Evolutionary conservation across 2,329 filamentous ascomycete genomes (phyloP).

Genomic region (Eutypella sp.): DNA sequence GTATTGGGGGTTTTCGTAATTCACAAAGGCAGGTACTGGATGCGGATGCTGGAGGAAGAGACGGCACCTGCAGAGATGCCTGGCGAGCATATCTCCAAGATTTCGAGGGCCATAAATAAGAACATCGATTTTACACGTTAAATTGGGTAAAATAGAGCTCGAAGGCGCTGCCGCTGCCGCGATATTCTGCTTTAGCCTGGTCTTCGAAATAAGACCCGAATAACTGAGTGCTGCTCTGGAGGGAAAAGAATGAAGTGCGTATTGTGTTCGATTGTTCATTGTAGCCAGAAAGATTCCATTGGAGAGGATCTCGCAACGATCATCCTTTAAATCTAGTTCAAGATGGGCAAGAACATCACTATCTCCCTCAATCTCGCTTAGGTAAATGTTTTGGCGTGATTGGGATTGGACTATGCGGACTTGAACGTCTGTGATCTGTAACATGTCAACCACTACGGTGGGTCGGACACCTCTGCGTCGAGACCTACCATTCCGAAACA

Average conservation of each 20-base stretch:
- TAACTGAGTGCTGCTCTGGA: conserved; percentile 1
- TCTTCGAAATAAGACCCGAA: conserved; percentile 1
- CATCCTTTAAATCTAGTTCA: not conserved
- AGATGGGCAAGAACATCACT: not conserved
- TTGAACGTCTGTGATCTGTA: conserved; percentile 5
- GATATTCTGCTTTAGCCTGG: not conserved
- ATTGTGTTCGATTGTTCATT: conserved; percentile 3
- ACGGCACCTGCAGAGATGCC: conserved; percentile 5
- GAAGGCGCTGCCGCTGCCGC: not conserved
- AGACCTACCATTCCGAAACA: conserved; percentile 13
- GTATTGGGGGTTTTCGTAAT: conserved; percentile 18
- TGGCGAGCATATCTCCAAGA: conserved; percentile 6
- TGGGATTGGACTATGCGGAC: not conserved
- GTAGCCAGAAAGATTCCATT: not conserved
- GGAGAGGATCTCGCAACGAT: conserved; percentile 1
- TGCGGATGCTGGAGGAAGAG: conserved; percentile 16
- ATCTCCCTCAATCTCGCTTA: not conserved
- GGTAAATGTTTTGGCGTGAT: conserved; percentile 1
- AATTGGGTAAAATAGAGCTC: not conserved
- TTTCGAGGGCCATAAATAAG: conserved; percentile 7
- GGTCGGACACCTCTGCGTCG: no score
- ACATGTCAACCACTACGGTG: not conserved
- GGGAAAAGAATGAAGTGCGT: not conserved
- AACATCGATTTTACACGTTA: conserved; percentile 1
- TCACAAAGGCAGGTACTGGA: conserved; percentile 2